phyloP scores from a whole-genome alignment of 2,329 filamentous ascomycete genomes.

The Trichoderma sp. region DNA sequence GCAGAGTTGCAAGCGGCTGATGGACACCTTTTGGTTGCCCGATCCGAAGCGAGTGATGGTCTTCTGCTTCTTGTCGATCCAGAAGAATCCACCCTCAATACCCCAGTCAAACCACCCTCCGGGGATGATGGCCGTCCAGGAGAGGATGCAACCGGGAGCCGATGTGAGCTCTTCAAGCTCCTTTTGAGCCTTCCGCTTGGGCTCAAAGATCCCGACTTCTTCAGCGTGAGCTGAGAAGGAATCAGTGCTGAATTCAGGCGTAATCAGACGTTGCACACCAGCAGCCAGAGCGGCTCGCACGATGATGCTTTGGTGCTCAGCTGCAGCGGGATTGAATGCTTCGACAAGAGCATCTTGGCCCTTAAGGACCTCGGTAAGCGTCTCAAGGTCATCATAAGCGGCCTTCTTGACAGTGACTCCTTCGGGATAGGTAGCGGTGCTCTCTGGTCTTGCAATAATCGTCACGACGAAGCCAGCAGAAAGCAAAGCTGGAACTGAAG shows the following conservation, averaged over 20 bases:
- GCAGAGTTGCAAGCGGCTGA: background rate
- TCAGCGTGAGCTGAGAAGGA: constrained; percentile 24
- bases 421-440: background rate
- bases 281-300: constrained; percentile 25
- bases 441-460: constrained; percentile 7
- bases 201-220: constrained; percentile 23
- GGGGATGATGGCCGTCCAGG: constrained; percentile 28
- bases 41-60: constrained; percentile 20
- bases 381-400: background rate
- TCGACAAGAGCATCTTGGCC: constrained; percentile 26
- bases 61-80: constrained; percentile 22
- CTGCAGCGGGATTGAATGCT: constrained; percentile 30
- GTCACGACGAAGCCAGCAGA: constrained; percentile 12
- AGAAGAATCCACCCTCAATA: constrained; percentile 26
- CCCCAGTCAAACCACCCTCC: constrained; percentile 29
- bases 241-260: constrained; percentile 29
- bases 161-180: constrained; percentile 23
- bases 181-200: constrained; percentile 25
- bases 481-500: background rate
- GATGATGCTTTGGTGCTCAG: constrained; percentile 25
- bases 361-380: background rate
- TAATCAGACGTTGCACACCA: constrained; percentile 26
- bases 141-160: background rate
- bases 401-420: background rate
- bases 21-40: constrained; percentile 5